Evolutionary conservation across 129 eudicot species (phyloP), one percentile per base, ranked within the genome.

Genomic region (Tanacetum coccineum): DNA sequence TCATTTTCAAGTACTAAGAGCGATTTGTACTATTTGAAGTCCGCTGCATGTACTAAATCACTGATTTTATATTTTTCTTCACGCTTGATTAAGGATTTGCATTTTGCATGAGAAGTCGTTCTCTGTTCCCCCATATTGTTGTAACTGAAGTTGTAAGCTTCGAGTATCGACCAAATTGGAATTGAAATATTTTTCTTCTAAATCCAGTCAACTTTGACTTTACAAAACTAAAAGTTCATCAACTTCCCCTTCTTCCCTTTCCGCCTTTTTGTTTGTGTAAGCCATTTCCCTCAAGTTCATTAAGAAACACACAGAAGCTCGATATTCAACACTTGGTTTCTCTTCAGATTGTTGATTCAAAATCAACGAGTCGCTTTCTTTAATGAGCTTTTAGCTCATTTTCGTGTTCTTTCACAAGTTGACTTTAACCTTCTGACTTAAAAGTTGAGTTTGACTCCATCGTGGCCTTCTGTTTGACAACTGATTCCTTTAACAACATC

Each of bases 231-330:
- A 64, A 80, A 89, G 88, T 44, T 84, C 79, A 74, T 89, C 84
- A 36, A 90, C 78, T 49, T 90, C 97, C 48, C 52, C 70, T n/a
- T n/a, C n/a, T n/a, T n/a, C n/a, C n/a, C n/a, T n/a, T n/a, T n/a
- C n/a, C n/a, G n/a, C n/a, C n/a, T n/a, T n/a, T n/a, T 68, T n/a
- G n/a, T 90, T 78, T 90, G 95, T 62, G 81, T 74, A 67, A 84
- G 87, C 80, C 13, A 82, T 76, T 55, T 84, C n/a, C 83, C 73
- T 90, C 97, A 26, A 90, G 74, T 60, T 90, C 97, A 69, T 82
- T 88, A 64, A 90, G 88, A 80, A 90, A 62, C 75, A 75, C 72
- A 90, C 84, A n/a, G n/a, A 30, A 90, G 90, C 72, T 90, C n/a
- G 20, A 86, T 68, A 71, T 90, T 90, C 2, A 91, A 90, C 54